Conservation (phyloP, 2,329 filamentous ascomycete species). For the Fusarium setosum region DNA sequence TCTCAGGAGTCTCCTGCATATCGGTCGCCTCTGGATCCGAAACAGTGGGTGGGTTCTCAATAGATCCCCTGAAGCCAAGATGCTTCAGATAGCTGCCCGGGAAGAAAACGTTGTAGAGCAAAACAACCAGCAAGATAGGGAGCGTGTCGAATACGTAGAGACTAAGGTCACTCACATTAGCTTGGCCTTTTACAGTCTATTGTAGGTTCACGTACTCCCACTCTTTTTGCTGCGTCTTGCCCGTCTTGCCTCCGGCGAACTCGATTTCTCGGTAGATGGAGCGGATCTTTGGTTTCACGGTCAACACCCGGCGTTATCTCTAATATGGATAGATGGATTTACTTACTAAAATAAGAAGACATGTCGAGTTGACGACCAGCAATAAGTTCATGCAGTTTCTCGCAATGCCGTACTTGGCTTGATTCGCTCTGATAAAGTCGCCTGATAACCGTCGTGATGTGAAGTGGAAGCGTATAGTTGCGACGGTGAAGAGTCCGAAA, state of each 20-base stretch:
- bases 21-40: too few relatives aligned
- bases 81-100: slow-evolving; percentile 29
- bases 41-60: too few relatives aligned
- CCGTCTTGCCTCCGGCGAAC: slow-evolving; percentile 28
- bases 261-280: slow-evolving; percentile 37
- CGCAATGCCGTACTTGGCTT: slow-evolving; percentile 20
- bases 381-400: slow-evolving; percentile 27
- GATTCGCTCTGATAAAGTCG: slow-evolving; percentile 27
- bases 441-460: slow-evolving; percentile 43
- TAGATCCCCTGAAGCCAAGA: slow-evolving; percentile 21
- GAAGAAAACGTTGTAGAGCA: slow-evolving; percentile 36
- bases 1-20: too few relatives aligned
- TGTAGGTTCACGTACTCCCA: slow-evolving; percentile 29
- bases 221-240: slow-evolving; percentile 29
- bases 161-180: not conserved
- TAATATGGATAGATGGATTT: rapidly evolving
- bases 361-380: slow-evolving; percentile 27
- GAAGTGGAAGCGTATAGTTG: slow-evolving; percentile 60
- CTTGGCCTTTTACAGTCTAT: rapidly evolving
- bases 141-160: slow-evolving; percentile 33
- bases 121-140: slow-evolving; percentile 26
- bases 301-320: not conserved
- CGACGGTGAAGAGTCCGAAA: slow-evolving; percentile 58
- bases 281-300: slow-evolving; percentile 11
- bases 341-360: slow-evolving; percentile 33